Base-by-base conservation (phyloP, 805 yeast species). In the Candida khao-thaluensis region DNA sequence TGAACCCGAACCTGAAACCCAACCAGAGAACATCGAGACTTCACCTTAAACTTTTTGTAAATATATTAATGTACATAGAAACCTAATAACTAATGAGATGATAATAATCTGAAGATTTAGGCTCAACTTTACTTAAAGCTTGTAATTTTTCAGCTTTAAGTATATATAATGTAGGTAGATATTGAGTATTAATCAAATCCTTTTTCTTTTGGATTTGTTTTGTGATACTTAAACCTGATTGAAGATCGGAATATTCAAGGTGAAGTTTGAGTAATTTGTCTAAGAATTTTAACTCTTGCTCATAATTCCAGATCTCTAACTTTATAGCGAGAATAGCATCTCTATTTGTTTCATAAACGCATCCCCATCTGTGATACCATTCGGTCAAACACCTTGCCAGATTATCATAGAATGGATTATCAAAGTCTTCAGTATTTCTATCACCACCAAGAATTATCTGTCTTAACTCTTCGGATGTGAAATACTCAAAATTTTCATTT, bases 351-450 rank as follows among this genome's bases (percentile, higher is more conserved):
- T 38, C 42, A 34, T 49, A 49, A 1, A 43, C 48, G 27, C 34
- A 43, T 1, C 53, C 53, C 47, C 48, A 49, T 38, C 22, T 26
- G 29, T 43, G 45, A 24, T 32, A 49, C 53, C 53, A 49, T 8
- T 47, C 47, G 4, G 12, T 25, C 14, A 22, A 35, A 21, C 35
- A 31, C 12, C 2, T 4, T 5, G 24, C 26, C 6, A 11, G n/a
- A 20, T 31, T 31, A 14, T 31, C 26, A n/a, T 17, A 9, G 3
- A 42, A 33, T 4, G 22, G 12, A 28, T 35, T 29, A 28, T 42
- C 30, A 30, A 36, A 45, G 25, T 43, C 40, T 14, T 26, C 34
- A 7, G 26, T 9, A 10, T 38, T 26, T 18, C 43, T 36, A 11
- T 43, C 45, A 20, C 35, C 40, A 11, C 41, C 12, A 21, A 45